Conservation (phyloP, 768 basidiomycete species). For the Leccinum arenicola region DNA sequence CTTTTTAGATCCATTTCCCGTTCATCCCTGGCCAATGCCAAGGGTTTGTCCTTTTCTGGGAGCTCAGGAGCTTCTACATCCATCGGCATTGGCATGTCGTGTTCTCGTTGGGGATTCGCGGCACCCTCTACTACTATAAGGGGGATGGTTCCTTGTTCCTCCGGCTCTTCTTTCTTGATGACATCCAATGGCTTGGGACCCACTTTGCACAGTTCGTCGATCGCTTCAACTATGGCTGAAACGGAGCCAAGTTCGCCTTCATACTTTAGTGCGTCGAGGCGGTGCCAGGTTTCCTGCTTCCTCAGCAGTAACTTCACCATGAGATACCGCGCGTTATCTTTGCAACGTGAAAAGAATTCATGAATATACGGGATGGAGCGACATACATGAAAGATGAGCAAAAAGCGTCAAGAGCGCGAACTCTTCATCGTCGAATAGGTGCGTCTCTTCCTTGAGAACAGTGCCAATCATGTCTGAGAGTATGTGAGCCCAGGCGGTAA, state of each 20-base stretch:
- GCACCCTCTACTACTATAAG: conserved; percentile 31
- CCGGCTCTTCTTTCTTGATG: conserved; percentile 15
- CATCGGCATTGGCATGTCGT: conserved; percentile 5
- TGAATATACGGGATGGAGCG: background rate
- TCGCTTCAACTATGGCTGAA: conserved; percentile 37
- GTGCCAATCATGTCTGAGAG: conserved; percentile 53
- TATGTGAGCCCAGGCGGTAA: conserved; percentile 1
- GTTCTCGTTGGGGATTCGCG: conserved; percentile 3
- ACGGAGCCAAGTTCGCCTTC: conserved; percentile 39
- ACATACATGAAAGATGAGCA: conserved; percentile 49
- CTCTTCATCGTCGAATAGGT: conserved; percentile 53
- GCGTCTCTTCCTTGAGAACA: conserved; percentile 46
- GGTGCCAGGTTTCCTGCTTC: conserved; percentile 54
- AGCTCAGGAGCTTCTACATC: background rate
- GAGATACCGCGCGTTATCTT: conserved; percentile 60
- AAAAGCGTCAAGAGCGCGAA: conserved; percentile 42
- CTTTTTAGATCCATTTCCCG: conserved; percentile 37
- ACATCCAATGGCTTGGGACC: conserved; percentile 2
- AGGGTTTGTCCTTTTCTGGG: conserved; percentile 12
- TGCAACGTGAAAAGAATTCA: conserved; percentile 7
- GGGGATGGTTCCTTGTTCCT: conserved; percentile 35
- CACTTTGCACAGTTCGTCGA: conserved; percentile 42
- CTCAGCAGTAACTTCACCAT: conserved; percentile 62
- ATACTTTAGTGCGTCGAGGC: conserved; percentile 44
- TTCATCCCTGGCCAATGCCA: conserved; percentile 41